These are phyloP conservation scores for Trifolium fragiferum DNA, from an alignment of 306 rosid species.

Conservation along the genomic window DNA sequence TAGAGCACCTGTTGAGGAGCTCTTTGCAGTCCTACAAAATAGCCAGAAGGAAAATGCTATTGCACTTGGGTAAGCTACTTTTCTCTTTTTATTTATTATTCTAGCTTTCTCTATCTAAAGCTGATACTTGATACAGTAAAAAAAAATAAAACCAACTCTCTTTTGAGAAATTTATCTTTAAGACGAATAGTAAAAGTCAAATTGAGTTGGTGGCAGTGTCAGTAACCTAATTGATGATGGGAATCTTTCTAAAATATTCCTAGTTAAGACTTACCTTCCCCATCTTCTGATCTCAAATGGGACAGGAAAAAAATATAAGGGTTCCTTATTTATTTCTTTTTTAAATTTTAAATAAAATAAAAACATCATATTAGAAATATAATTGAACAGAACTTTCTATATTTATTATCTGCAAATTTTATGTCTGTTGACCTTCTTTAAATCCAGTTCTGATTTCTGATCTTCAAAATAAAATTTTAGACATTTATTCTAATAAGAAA, in stretches of 20 bases:
- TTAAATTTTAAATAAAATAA: conserved; percentile 1
- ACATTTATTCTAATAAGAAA: conserved; percentile 15
- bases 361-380: neutral
- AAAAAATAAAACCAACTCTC: neutral
- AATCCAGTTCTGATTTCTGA: conserved; percentile 22
- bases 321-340: conserved; percentile 10
- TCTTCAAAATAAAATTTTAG: neutral
- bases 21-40: conserved; percentile 73
- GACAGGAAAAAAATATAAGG: neutral
- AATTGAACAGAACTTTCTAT: conserved; percentile 8
- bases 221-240: conserved; percentile 22
- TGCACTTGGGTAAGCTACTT: conserved; percentile 73
- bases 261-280: conserved; percentile 1
- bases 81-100: no score
- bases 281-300: neutral
- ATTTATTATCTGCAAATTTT: conserved; percentile 21
- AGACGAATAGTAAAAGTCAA: conserved; percentile 16
- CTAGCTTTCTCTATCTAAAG: no score
- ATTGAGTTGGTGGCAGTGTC: conserved; percentile 24
- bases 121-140: no score
- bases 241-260: conserved; percentile 29
- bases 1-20: conserved; percentile 93
- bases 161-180: conserved; percentile 3
- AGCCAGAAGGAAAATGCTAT: conserved; percentile 67
- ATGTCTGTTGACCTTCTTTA: conserved; percentile 25